These are phyloP conservation scores for Pyrrhoderma noxium DNA, from an alignment of 1,284 basidiomycete genomes.

Conservation along the genomic window DNA sequence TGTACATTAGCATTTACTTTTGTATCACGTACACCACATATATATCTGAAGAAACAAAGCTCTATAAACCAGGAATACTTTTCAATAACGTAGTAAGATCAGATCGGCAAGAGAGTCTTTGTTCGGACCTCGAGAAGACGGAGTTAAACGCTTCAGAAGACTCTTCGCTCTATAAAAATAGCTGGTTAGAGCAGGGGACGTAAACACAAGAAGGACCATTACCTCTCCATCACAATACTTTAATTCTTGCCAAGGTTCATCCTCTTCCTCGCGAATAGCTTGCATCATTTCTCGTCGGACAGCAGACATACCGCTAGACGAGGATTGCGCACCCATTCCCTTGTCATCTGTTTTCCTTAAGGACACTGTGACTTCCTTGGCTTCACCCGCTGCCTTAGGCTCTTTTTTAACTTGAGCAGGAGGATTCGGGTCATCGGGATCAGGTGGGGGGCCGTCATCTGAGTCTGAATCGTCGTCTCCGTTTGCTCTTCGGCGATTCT, in stretches of 20 bases:
- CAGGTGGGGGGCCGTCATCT: slow-evolving; percentile 70
- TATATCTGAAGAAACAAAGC: neutral
- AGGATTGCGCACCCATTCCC: slow-evolving; percentile 26
- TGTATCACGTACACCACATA: neutral
- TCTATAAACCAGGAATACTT: slow-evolving; percentile 48
- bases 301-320: slow-evolving; percentile 51
- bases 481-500: slow-evolving; percentile 41
- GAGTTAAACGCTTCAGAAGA: slow-evolving; percentile 50
- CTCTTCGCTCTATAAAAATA: slow-evolving; percentile 40
- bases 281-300: slow-evolving; percentile 53
- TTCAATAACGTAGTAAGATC: slow-evolving; percentile 55
- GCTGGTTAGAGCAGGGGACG: slow-evolving; percentile 16
- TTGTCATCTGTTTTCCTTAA: slow-evolving; percentile 63
- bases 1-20: neutral
- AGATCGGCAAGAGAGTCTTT: slow-evolving; percentile 49
- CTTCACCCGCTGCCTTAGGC: slow-evolving; percentile 42
- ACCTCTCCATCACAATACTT: slow-evolving; percentile 61
- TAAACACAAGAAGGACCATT: slow-evolving; percentile 24
- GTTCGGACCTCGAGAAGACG: slow-evolving; percentile 52
- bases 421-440: slow-evolving; percentile 61
- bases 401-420: slow-evolving; percentile 48
- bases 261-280: slow-evolving; percentile 63
- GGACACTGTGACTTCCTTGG: slow-evolving; percentile 69
- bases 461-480: slow-evolving; percentile 60
- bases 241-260: slow-evolving; percentile 58